phyloP scores from a whole-genome alignment of 2,329 filamentous ascomycete species.

The Ramularia endophylla region DNA sequence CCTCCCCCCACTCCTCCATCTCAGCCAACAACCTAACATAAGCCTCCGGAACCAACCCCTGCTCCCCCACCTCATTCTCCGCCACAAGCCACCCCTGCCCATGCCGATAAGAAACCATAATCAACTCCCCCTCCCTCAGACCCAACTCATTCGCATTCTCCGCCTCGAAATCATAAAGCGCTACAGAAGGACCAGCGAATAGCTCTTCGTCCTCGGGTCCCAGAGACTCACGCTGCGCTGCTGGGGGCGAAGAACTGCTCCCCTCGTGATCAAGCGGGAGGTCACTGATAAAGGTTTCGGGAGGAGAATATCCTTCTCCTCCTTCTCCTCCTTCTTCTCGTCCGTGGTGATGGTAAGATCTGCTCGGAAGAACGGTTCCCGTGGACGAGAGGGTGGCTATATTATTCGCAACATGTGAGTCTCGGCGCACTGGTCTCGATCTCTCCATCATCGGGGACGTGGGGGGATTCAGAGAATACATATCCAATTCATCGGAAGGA shows the following conservation, averaged over 20 bases:
- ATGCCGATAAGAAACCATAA: conserved; percentile 92
- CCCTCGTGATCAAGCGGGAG: conserved; percentile 27
- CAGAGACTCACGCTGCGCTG: conserved; percentile 23
- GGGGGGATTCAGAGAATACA: too few species aligned
- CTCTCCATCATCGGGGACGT: too few species aligned
- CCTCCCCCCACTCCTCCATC: conserved; percentile 79
- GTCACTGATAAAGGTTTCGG: conserved; percentile 19
- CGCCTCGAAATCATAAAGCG: conserved; percentile 87
- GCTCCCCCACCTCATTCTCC: conserved; percentile 90
- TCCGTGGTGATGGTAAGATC: too few species aligned
- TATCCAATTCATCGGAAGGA: neutral
- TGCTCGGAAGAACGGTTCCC: too few species aligned
- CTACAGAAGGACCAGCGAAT: conserved; percentile 94
- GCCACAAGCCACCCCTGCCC: conserved; percentile 97
- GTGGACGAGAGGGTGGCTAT: too few species aligned
- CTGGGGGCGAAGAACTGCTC: conserved; percentile 7
- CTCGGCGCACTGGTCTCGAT: too few species aligned
- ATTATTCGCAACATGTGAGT: conserved; percentile 54
- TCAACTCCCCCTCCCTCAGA: conserved; percentile 88
- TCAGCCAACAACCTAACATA: conserved; percentile 89
- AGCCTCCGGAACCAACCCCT: conserved; percentile 90
- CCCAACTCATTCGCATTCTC: conserved; percentile 97
- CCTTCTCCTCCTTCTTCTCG: too few species aligned
- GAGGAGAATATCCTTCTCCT: too few species aligned
- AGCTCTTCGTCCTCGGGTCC: conserved; percentile 78